Percentiles rank a stretch among this genome's conserved stretches.
These are phyloP conservation scores for Mangifera indica DNA, from an alignment of 345 rosid species.

Conservation along the genomic window DNA sequence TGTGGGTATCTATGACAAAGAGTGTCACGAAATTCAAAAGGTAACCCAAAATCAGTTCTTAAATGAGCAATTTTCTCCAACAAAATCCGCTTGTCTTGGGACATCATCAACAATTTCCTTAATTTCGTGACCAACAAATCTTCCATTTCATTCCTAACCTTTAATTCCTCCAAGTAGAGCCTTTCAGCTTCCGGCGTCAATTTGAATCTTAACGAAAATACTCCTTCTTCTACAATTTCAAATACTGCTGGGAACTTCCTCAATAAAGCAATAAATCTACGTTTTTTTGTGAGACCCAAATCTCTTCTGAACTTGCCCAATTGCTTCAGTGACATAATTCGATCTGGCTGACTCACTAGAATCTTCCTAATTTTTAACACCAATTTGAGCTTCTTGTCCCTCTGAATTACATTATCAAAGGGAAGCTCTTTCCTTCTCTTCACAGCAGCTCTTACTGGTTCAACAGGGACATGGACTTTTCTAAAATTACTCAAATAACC, in stretches of 20 bases:
- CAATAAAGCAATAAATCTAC: slow-evolving; percentile 75
- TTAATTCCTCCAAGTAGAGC: slow-evolving; percentile 81
- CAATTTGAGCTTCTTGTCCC: slow-evolving; percentile 84
- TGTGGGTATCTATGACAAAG: slow-evolving; percentile 86
- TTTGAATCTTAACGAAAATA: slow-evolving; percentile 62
- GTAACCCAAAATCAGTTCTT: slow-evolving; percentile 84
- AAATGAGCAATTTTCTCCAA: slow-evolving; percentile 85
- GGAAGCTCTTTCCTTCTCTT: slow-evolving; percentile 95
- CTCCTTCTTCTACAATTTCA: slow-evolving; percentile 88
- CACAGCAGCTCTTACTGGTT: slow-evolving; percentile 77
- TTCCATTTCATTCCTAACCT: slow-evolving; percentile 77
- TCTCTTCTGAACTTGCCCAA: slow-evolving; percentile 80
- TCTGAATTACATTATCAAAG: slow-evolving; percentile 84
- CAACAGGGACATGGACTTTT: slow-evolving; percentile 39
- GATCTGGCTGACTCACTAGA: slow-evolving; percentile 73
- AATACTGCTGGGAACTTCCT: slow-evolving; percentile 83
- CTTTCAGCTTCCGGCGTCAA: slow-evolving; percentile 85
- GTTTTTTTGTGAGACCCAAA: slow-evolving; percentile 65
- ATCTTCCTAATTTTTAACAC: slow-evolving; percentile 82
- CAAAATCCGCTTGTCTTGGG: slow-evolving; percentile 69
- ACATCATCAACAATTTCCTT: slow-evolving; percentile 96
- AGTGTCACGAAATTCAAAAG: slow-evolving; percentile 76
- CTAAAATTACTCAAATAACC: slow-evolving; percentile 32
- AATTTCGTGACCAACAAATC: slow-evolving; percentile 69
- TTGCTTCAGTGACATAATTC: slow-evolving; percentile 71